Conservation (phyloP, 169 alveolate genomes). For the Plasmodium cynomolgi region DNA sequence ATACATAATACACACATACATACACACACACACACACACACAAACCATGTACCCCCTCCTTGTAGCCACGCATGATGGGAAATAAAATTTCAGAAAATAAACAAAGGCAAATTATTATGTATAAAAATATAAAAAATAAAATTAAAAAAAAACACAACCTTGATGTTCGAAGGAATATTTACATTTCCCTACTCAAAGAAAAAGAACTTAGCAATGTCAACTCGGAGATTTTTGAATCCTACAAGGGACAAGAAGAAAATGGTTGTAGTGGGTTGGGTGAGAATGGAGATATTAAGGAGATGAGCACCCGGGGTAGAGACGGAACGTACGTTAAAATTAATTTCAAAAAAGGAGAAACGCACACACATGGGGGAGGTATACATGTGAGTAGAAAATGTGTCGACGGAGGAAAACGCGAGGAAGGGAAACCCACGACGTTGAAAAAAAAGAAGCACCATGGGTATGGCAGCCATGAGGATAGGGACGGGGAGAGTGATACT, state of each 20-base stretch:
- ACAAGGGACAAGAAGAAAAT: slow-evolving; percentile 9
- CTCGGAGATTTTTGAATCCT: slow-evolving; percentile 37
- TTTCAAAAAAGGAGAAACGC: slow-evolving; percentile 1
- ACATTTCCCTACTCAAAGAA: slow-evolving; percentile 22
- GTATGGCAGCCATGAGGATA: neutral
- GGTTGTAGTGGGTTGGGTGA: neutral
- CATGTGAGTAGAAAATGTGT: neutral
- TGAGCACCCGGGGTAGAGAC: neutral
- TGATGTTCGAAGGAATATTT: slow-evolving; percentile 23
- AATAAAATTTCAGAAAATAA: slow-evolving; percentile 51
- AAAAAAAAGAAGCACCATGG: neutral
- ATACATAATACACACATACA: no score
- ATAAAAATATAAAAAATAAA: slow-evolving; percentile 53
- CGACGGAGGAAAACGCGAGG: neutral
- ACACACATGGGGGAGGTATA: neutral
- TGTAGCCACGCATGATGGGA: slow-evolving; percentile 32
- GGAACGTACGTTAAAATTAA: slow-evolving; percentile 9
- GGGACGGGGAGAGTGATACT: neutral
- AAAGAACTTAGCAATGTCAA: slow-evolving; percentile 9
- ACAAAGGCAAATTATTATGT: slow-evolving; percentile 46
- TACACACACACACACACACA: neutral
- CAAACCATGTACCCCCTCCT: neutral
- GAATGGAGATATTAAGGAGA: neutral
- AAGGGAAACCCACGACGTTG: neutral
- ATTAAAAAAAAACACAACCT: slow-evolving; percentile 44